Evolutionary conservation across 2,329 filamentous ascomycete species (phyloP), one percentile per base, ranked within the genome.

Genomic region (Trichoderma asperellum): DNA sequence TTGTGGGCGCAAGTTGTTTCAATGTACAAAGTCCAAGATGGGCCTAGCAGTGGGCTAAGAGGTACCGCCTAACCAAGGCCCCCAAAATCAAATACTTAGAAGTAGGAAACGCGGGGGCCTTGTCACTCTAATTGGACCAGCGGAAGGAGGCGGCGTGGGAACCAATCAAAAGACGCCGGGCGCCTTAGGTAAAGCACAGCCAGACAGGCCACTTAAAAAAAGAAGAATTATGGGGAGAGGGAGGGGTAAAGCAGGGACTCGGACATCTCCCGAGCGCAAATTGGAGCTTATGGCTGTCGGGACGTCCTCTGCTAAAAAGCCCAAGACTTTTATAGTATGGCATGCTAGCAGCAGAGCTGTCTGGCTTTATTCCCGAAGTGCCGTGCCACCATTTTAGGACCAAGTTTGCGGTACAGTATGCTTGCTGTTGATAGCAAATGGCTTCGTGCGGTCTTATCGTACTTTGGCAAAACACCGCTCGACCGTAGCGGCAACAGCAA

Each of bases 251-350:
- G 18, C 27, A 43, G 57, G 47, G 27, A 68, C 65, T 68, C 65
- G 65, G 65, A 27, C 65, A 68, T 68, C 65, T 68, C 56, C 65
- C 65, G 65, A 68, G 65, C 65, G 65, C 65, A 68, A 55, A 53
- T 55, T 68, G 65, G 65, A 60, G 65, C 58, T 68, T 68, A 67
- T 53, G 49, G 61, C 49, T 64, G 61, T 64, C 55, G 57, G 57
- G 56, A 59, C 32, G n/a, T 37, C 32, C 5, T 59, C 56, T 43
- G 18, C 16, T 8, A 43, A n/a, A 43, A 16, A 40, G 37, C 37
- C 37, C 37, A 40, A 43, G 40, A 40, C 16, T 16, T 43, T 43
- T 16, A n/a, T 58, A 34, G 18, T 5, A 35, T 11, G n/a, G 55
- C 21, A 35, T n/a, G 29, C 16, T 40, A 43, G 40, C 40, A 43